These are phyloP conservation scores for Chimonanthus praecox DNA, from an alignment of 164 flowering plant genomes.

Conservation along the genomic window DNA sequence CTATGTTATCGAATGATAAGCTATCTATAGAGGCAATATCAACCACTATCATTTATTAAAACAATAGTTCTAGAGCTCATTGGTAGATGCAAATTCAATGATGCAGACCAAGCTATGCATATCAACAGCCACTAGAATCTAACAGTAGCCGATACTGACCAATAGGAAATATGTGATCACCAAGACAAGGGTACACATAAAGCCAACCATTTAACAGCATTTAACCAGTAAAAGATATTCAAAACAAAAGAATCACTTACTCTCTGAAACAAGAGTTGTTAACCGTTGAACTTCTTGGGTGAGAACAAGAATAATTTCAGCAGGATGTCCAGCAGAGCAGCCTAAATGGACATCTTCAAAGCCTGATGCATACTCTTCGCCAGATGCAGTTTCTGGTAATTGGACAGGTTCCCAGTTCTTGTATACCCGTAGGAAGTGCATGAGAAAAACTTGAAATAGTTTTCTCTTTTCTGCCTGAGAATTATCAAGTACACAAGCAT, in stretches of 20 bases:
- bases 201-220: not conserved
- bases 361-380: constrained; percentile 29
- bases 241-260: constrained; percentile 42
- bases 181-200: not conserved
- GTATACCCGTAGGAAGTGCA: constrained; percentile 64
- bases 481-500: not conserved
- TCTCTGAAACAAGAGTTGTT: constrained; percentile 47
- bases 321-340: constrained; percentile 86
- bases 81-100: no score
- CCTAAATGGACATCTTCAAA: constrained; percentile 50
- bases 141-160: not conserved
- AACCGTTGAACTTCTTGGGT: constrained; percentile 54
- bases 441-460: constrained; percentile 60
- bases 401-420: constrained; percentile 76
- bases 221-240: not conserved
- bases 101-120: no score
- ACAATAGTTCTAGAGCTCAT: not conserved
- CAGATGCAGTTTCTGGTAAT: constrained; percentile 33
- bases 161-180: not conserved
- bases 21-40: not conserved
- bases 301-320: constrained; percentile 55
- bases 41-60: not conserved
- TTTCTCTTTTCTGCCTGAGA: constrained; percentile 68
- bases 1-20: not conserved
- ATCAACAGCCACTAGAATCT: no score